Evolutionary conservation across 2,329 filamentous ascomycete genomes (phyloP), one percentile per base, ranked within the genome.

Genomic region (Knoxdaviesia proteae): DNA sequence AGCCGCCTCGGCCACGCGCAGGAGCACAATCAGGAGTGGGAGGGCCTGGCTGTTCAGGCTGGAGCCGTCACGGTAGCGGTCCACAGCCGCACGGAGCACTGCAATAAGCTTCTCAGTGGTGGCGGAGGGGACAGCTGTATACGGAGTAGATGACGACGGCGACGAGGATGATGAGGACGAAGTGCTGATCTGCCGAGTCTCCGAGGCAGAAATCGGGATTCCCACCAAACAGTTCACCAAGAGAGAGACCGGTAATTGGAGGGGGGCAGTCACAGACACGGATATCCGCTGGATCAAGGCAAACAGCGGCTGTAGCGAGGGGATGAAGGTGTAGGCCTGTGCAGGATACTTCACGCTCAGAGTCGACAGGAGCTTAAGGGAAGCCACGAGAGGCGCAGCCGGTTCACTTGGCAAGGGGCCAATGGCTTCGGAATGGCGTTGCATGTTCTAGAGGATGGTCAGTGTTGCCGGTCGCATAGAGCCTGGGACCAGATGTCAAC

Each of bases 201-300:
- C 48, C 44, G 10, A 46, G 45, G 20, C 20, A 20, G 20, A 20
- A 20, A 50, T 41, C 1, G 49, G 49, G 6, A 51, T 44, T 8
- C 48, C 44, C 33, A 48, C 47, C 6, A 51, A 39, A 32, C 48
- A 49, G 39, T 49, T 47, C 35, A 49, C 48, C n/a, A 51, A 39
- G 1, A 48, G 44, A 6, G 49, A 49, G 30, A 51, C 46, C 10
- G 49, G 47, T 4, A 45, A 44, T 36, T 51, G 45, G 8, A 51
- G 43, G 7, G 49, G 49, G 6, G 48, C 47, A 6, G 46, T 42
- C 10, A 38, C 35, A 2, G 44, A 37, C 7, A 50, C 45, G 7
- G 38, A 31, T 31, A 49, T 44, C 34, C 44, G 45, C 20, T 45
- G 40, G 6, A 51, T 44, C 39, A 50, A 44, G 32, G 49, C 45